A percentile compares a stretch with the other conserved stretches of the same genome.
phyloP scores from a whole-genome alignment of 2,329 filamentous ascomycete species.

The Ceratocystis cubensis region DNA sequence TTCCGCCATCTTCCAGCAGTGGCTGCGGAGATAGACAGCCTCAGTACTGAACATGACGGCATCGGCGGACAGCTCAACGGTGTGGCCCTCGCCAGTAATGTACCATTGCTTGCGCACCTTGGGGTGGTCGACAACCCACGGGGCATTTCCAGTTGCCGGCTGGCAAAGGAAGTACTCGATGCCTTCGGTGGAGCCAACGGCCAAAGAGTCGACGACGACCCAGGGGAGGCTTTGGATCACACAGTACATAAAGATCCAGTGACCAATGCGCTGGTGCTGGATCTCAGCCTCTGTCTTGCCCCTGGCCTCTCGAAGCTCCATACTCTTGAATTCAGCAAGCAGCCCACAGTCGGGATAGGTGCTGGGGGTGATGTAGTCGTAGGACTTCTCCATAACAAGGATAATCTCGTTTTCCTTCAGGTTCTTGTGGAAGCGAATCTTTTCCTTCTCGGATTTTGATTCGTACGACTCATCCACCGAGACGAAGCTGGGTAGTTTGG shows the following conservation, averaged over 20 bases:
- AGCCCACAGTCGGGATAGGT: constrained; percentile 39
- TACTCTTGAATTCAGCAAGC: constrained; percentile 55
- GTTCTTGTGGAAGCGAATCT: constrained; percentile 57
- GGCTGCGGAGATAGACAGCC: constrained; percentile 46
- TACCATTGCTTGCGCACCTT: constrained; percentile 60
- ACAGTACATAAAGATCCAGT: constrained; percentile 72
- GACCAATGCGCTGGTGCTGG: constrained; percentile 57
- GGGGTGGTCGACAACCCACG: constrained; percentile 57
- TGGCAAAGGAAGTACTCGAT: constrained; percentile 76
- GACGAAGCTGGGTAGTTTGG: constrained; percentile 58
- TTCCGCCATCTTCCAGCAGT: constrained; percentile 44
- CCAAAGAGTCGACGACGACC: constrained; percentile 63
- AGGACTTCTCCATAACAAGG: constrained; percentile 64
- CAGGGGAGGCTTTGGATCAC: constrained; percentile 66
- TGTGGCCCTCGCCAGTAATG: constrained; percentile 50
- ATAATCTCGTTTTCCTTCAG: constrained; percentile 69
- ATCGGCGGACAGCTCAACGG: constrained; percentile 46
- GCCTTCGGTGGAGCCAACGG: constrained; percentile 52
- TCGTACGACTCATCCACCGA: constrained; percentile 52
- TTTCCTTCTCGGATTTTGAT: constrained; percentile 57
- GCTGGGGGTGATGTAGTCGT: constrained; percentile 56
- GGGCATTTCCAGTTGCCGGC: constrained; percentile 56
- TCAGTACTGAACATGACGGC: constrained; percentile 50
- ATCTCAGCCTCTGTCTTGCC: constrained; percentile 55
- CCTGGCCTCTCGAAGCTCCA: constrained; percentile 56